These are phyloP conservation scores for Sporothrix brunneoviolacea DNA, from an alignment of 2,329 filamentous ascomycete species.

Conservation along the genomic window DNA sequence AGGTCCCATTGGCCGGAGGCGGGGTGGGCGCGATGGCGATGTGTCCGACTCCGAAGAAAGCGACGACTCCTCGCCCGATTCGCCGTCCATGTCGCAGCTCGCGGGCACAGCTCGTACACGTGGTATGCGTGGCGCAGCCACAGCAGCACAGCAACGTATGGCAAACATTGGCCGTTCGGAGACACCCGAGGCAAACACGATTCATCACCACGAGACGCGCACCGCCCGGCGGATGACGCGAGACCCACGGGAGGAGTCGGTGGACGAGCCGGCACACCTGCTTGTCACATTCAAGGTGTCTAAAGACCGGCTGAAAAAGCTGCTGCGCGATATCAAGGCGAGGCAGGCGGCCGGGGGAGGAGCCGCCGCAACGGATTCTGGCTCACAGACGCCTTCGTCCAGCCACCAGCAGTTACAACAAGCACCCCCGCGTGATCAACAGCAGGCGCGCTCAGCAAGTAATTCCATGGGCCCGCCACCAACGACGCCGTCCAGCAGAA, in stretches of 20 bases:
- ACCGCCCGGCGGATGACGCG: slow-evolving; percentile 52
- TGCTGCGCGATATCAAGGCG: slow-evolving; percentile 39
- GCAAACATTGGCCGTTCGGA: slow-evolving; percentile 75
- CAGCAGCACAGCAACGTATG: slow-evolving; percentile 81
- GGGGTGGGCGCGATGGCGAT: slow-evolving; percentile 46
- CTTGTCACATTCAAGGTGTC: slow-evolving; percentile 70
- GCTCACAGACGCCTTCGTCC: slow-evolving; percentile 35
- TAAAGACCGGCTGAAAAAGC: slow-evolving; percentile 63
- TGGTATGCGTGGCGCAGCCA: slow-evolving; percentile 82
- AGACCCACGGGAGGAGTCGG: slow-evolving; percentile 56
- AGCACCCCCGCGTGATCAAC: slow-evolving; percentile 19
- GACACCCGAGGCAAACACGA: slow-evolving; percentile 67
- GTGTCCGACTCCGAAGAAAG: slow-evolving; percentile 90
- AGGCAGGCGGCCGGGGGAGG: neutral
- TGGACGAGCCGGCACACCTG: slow-evolving; percentile 45
- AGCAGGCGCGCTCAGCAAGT: slow-evolving; percentile 42
- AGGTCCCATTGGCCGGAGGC: slow-evolving; percentile 52
- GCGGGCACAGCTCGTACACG: slow-evolving; percentile 68
- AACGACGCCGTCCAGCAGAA: slow-evolving; percentile 32
- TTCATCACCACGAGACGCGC: slow-evolving; percentile 66
- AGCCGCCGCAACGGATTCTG: slow-evolving; percentile 22
- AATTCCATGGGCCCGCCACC: slow-evolving; percentile 49
- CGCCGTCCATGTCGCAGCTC: slow-evolving; percentile 69
- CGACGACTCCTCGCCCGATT: slow-evolving; percentile 79
- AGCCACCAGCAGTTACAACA: slow-evolving; percentile 5